These are phyloP conservation scores for Ceratobasidium sp. DNA, from an alignment of 1,284 basidiomycete genomes.

Conservation along the genomic window DNA sequence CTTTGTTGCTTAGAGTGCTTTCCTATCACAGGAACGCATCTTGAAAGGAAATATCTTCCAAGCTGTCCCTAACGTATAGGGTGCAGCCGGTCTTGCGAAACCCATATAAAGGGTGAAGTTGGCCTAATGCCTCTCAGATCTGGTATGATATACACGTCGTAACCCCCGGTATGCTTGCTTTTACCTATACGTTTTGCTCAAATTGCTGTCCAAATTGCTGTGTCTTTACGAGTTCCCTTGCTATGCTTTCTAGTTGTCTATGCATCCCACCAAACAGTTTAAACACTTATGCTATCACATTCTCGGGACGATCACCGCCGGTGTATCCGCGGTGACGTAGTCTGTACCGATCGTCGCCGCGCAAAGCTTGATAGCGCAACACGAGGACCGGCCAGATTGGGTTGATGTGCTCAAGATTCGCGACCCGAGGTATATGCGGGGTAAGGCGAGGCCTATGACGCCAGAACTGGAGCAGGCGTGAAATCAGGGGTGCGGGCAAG, in stretches of 20 bases:
- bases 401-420: slow-evolving; percentile 8
- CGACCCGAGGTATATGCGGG: slow-evolving; percentile 17
- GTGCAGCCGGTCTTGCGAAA: too few species aligned
- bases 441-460: neutral
- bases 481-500: slow-evolving; percentile 21
- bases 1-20: neutral
- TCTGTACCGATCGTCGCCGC: neutral
- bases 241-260: neutral
- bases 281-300: neutral
- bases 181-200: neutral
- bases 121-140: too few species aligned
- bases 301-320: neutral
- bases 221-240: neutral
- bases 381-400: slow-evolving; percentile 6
- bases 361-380: slow-evolving; percentile 7
- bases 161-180: neutral
- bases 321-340: neutral
- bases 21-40: neutral
- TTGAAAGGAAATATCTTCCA: neutral
- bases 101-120: too few species aligned
- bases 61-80: neutral
- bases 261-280: neutral
- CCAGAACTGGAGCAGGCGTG: neutral
- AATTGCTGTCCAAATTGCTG: neutral
- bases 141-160: neutral